These are phyloP conservation scores for Acorus calamus DNA, from an alignment of 106 monocot genomes.

Conservation along the genomic window DNA sequence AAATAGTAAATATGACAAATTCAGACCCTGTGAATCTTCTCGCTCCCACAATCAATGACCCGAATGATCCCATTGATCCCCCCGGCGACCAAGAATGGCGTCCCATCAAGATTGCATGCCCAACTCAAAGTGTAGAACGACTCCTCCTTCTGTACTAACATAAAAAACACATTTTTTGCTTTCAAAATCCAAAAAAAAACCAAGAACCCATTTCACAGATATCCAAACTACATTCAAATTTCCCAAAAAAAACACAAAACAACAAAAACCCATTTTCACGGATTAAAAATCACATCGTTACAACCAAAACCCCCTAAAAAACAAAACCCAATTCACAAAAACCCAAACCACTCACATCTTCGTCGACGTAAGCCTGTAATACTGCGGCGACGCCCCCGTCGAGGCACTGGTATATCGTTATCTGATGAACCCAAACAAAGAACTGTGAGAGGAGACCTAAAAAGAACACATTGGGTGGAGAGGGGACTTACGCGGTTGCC, in stretches of 20 bases:
- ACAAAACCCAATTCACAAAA: background rate
- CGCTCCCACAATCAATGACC: slow-evolving; percentile 70
- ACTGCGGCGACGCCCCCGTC: slow-evolving; percentile 70
- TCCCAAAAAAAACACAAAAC: background rate
- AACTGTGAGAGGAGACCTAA: background rate
- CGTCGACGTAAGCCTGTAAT: slow-evolving; percentile 84
- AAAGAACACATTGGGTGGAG: background rate
- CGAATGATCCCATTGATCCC: slow-evolving; percentile 96
- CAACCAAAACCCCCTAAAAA: background rate
- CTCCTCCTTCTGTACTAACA: slow-evolving; percentile 40
- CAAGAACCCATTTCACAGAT: background rate
- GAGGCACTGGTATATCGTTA: slow-evolving; percentile 78
- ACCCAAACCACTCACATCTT: slow-evolving; percentile 61
- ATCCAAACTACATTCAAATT: background rate
- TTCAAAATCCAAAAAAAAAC: background rate
- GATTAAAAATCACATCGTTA: background rate
- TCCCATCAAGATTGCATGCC: slow-evolving; percentile 78
- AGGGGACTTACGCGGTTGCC: slow-evolving; percentile 54
- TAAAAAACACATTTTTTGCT: background rate
- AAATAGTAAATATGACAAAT: background rate
- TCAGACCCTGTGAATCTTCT: slow-evolving; percentile 77
- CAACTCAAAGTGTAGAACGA: slow-evolving; percentile 82
- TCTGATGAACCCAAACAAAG: slow-evolving; percentile 17
- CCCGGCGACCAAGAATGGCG: slow-evolving; percentile 81
- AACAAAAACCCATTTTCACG: background rate